Conservation (phyloP, 2,329 filamentous ascomycete species). For the Pseudopyrenochaeta lycopersici region DNA sequence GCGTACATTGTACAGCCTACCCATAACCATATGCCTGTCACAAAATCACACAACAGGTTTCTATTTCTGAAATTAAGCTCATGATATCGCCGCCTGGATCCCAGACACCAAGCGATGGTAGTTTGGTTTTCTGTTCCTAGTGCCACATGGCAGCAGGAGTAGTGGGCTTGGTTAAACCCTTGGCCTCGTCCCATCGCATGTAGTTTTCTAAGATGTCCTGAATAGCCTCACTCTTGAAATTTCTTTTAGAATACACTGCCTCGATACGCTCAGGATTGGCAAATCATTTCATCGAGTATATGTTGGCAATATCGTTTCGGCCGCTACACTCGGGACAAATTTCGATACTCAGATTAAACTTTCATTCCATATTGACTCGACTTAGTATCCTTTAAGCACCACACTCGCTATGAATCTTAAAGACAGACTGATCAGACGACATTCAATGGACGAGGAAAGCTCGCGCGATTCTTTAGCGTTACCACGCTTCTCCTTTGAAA, state of each 20-base stretch:
- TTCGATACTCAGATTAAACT: neutral
- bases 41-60: slow-evolving; percentile 3
- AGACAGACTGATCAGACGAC: slow-evolving; percentile 14
- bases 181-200: neutral
- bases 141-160: neutral
- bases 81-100: neutral
- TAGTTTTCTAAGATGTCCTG: neutral
- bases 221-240: slow-evolving; percentile 16
- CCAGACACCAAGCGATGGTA: neutral
- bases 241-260: slow-evolving; percentile 20
- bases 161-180: slow-evolving; percentile 6
- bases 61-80: slow-evolving; percentile 10
- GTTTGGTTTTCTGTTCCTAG: neutral
- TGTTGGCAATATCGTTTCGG: neutral
- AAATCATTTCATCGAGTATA: neutral
- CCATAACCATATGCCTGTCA: slow-evolving; percentile 2
- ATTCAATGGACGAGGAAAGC: slow-evolving; percentile 9
- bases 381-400: slow-evolving; percentile 6
- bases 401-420: slow-evolving; percentile 20
- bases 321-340: neutral
- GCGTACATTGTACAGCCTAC: neutral
- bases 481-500: slow-evolving; percentile 31
- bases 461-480: slow-evolving; percentile 13
- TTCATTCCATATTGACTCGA: neutral
- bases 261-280: slow-evolving; percentile 5